Base-by-base conservation (phyloP, 148 eudicot species). In the Rhododendron ferrugineum region DNA sequence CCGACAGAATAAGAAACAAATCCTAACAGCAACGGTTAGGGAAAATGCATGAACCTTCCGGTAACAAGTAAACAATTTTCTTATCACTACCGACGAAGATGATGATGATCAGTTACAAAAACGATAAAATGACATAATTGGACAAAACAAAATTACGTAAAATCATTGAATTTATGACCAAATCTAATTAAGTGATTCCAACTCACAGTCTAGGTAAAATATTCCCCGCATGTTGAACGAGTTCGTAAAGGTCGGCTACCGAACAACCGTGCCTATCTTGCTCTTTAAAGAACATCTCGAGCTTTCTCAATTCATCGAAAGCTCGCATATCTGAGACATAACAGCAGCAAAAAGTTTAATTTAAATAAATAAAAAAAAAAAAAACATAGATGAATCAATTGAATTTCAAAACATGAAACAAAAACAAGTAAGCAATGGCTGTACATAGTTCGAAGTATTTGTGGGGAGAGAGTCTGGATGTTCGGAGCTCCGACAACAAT, bases 141-240 rank as follows among this genome's bases (percentile, higher is more conserved):
- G 75, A 70, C 20, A 37, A 32, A 70, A 13, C 20, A 2, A 26
- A 66, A 66, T 15, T 13, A 66, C 11, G 14, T 10, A 15, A 7
- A 58, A 64, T 72, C 1, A 68, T n/a, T 22, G 2, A 64, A 80
- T 4, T 6, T 11, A 20, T 5, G 64, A 56, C 28, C 76, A 20
- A 64, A 32, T 26, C 49, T 26, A 16, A 49, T 58, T 58, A 6
- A 66, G 36, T 47, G 34, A 68, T 81, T 62, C 30, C 62, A 32
- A 91, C 99, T 93, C 89, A 95, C 99, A 97, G 83, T 86, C 99
- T 92, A 58, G 99, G 99, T 85, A 97, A 90, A 44, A 97, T 90
- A 84, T 97, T 97, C 74, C 99, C 99, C 52, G 98, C 99, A 82
- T 97, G 99, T 83, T 97, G 99, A 85, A 97, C 96, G 54, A 97